Base-by-base conservation (phyloP, 163 green algal genomes). In the Prototheca cutis region DNA sequence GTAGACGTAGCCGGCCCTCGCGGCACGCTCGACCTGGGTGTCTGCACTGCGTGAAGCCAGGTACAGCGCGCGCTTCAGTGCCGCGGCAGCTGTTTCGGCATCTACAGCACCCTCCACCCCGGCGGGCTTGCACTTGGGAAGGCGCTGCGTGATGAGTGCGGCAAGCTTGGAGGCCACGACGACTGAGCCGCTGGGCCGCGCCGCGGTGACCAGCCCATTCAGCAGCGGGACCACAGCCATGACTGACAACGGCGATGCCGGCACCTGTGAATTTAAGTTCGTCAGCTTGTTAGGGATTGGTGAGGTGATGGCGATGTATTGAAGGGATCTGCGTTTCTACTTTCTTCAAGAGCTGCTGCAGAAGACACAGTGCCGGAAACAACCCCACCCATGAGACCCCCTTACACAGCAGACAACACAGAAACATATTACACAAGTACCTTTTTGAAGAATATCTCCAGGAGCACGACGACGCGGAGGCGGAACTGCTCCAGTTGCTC, bases 401-500 rank as follows among this genome's bases (percentile, higher is more conserved):
- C n/a, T n/a, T 1, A 31, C 27, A 42, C 40, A 47, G 13, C 29
- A 8, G 31, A 17, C 31, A 8, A 25, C 42, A 10, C 25, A 19
- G 42, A 23, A 6, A 19, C 1, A 23, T 48, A 30, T 6, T 39
- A 39, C 7, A 19, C 6, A 13, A 39, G 40, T 2, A 69, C 62
- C 62, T 48, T 55, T 42, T 76, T 81, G 13, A 74, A 49, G 28
- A 71, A 67, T 15, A 54, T 48, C 45, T 82, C 74, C 28, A 80
- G 18, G 47, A 75, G 63, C 0, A 54, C 60, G 1, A 70, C 39
- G 40, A 67, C 65, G 24, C 74, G 53, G 28, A 78, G 56, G 49
- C 77, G 77, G 60, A 82, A 82, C 59, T 62, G 68, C 25, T 67
- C 21, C 30, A 82, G 49, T 47, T 72, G 59, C 53, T 80, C 40